phyloP scores from a whole-genome alignment of 108 stramenopile genomes.

The Fistulifera solaris region DNA sequence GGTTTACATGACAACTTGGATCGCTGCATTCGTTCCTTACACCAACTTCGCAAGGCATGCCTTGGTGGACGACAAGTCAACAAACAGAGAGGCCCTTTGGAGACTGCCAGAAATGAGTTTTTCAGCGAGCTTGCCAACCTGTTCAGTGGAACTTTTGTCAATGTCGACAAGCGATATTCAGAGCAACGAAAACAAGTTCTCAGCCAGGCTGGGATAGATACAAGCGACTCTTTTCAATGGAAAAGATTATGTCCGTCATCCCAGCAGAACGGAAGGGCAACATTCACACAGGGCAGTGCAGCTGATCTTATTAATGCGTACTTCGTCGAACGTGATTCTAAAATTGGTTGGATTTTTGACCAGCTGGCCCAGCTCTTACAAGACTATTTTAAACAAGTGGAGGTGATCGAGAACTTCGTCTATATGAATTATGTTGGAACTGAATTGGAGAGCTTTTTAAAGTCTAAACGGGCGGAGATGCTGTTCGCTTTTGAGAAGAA shows the following conservation, averaged over 20 bases:
- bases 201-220: constrained; percentile 23
- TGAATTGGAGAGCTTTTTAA: constrained; percentile 73
- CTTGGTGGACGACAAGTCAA: background rate
- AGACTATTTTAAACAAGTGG: constrained; percentile 60
- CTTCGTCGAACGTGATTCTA: constrained; percentile 15
- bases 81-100: background rate
- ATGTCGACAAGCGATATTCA: background rate
- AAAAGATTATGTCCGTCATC: background rate
- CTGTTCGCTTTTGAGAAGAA: constrained; percentile 69
- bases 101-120: constrained; percentile 23
- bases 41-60: constrained; percentile 22
- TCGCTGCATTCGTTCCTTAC: constrained; percentile 55
- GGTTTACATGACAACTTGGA: constrained; percentile 54
- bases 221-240: constrained; percentile 43
- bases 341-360: constrained; percentile 28
- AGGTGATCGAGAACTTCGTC: constrained; percentile 71
- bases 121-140: constrained; percentile 36
- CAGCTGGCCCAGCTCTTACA: constrained; percentile 39
- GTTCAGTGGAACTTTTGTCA: constrained; percentile 23
- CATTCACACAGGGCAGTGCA: no score
- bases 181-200: background rate
- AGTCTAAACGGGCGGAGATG: constrained; percentile 46
- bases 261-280: no score
- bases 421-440: constrained; percentile 85
- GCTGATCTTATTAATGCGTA: no score